These are phyloP conservation scores for Ochetophila trinervis DNA, from an alignment of 306 rosid species.

Conservation along the genomic window DNA sequence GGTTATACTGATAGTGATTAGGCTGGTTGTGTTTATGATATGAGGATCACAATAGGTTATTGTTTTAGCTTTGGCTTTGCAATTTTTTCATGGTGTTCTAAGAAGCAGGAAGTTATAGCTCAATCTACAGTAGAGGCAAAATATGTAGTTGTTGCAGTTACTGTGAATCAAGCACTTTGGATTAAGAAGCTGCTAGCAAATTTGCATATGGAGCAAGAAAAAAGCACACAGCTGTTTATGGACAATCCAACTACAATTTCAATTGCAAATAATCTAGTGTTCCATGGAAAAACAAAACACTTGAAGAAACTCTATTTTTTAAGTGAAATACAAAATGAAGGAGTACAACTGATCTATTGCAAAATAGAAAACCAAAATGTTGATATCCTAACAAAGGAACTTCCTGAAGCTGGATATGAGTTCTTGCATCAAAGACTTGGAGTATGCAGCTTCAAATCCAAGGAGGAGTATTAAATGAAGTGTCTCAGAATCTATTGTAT, in stretches of 20 bases:
- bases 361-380: constrained; percentile 2
- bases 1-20: neutral
- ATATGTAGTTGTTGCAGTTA: neutral
- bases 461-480: too few species aligned
- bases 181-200: neutral
- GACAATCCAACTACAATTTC: neutral
- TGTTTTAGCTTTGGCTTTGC: neutral
- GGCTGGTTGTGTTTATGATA: neutral
- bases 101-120: neutral
- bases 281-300: constrained; percentile 4
- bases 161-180: neutral
- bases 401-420: too few species aligned
- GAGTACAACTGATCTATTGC: neutral
- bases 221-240: neutral
- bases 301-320: neutral
- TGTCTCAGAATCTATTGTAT: too few species aligned
- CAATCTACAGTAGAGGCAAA: neutral
- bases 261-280: neutral
- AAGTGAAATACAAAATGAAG: neutral
- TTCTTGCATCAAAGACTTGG: too few species aligned
- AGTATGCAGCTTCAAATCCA: too few species aligned
- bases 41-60: neutral
- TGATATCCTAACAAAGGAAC: too few species aligned
- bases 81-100: neutral
- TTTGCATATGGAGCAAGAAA: neutral